Conservation (phyloP, 352 stramenopile genomes). For the Phytophthora megakarya region DNA sequence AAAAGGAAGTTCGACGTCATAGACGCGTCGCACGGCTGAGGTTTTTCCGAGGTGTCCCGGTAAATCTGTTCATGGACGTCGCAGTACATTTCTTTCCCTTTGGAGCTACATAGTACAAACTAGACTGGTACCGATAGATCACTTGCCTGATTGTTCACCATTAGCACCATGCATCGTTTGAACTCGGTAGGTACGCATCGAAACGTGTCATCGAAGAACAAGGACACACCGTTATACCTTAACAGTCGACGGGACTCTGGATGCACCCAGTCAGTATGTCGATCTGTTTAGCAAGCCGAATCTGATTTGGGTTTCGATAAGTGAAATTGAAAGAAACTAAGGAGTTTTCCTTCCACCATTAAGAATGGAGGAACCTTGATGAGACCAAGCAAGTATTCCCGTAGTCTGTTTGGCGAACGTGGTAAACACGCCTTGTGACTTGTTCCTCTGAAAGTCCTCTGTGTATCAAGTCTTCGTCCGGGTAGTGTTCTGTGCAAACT, state of each 20-base stretch:
- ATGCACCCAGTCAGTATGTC: neutral
- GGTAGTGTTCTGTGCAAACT: neutral
- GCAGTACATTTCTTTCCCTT: neutral
- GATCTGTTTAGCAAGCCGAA: neutral
- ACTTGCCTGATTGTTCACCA: constrained; percentile 15
- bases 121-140: constrained; percentile 1
- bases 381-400: neutral
- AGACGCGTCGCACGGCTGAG: neutral
- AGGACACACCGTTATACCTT: constrained; percentile 15
- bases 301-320: neutral
- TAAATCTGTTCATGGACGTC: neutral
- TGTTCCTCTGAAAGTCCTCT: neutral
- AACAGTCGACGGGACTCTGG: neutral
- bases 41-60: neutral
- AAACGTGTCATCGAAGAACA: constrained; percentile 2
- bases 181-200: neutral
- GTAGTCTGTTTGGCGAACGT: neutral
- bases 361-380: neutral
- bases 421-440: neutral
- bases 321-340: constrained; percentile 1
- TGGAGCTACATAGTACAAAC: neutral
- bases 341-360: neutral
- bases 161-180: constrained; percentile 3
- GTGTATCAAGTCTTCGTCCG: constrained; percentile 2
- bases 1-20: neutral